These are phyloP conservation scores for Moesziomyces antarcticus DNA, from an alignment of 1,284 basidiomycete genomes.

Conservation along the genomic window DNA sequence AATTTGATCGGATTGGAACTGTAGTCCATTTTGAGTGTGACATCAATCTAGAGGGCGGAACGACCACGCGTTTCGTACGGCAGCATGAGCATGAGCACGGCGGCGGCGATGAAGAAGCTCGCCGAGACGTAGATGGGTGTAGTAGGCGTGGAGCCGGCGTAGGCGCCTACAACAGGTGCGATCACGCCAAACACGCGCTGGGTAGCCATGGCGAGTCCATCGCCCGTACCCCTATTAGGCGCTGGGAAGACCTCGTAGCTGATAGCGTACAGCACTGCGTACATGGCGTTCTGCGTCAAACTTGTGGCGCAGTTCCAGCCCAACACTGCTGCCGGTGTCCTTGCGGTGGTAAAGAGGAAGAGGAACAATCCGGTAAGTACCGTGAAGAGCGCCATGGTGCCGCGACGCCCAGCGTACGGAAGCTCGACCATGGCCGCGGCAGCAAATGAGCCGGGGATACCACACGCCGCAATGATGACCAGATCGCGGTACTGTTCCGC, in stretches of 20 bases:
- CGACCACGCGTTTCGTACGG: conserved; percentile 74
- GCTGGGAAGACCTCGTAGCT: conserved; percentile 78
- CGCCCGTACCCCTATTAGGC: conserved; percentile 78
- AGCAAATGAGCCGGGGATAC: conserved; percentile 74
- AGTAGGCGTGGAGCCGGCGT: conserved; percentile 69
- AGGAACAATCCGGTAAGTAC: conserved; percentile 77
- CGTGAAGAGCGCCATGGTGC: conserved; percentile 75
- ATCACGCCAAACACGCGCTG: conserved; percentile 77
- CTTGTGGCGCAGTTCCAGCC: conserved; percentile 78
- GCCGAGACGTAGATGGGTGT: conserved; percentile 79
- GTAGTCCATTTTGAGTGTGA: too few relatives aligned
- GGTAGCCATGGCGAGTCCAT: conserved; percentile 75
- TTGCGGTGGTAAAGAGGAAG: conserved; percentile 76
- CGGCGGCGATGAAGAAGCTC: conserved; percentile 75
- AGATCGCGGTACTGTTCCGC: conserved; percentile 75
- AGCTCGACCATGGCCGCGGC: conserved; percentile 74
- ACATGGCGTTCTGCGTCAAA: conserved; percentile 76
- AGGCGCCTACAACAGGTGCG: conserved; percentile 77
- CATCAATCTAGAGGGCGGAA: conserved; percentile 17
- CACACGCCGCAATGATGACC: conserved; percentile 75
- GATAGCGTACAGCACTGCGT: conserved; percentile 76
- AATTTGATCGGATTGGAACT: background rate
- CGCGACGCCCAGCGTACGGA: conserved; percentile 75
- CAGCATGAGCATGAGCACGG: conserved; percentile 75
- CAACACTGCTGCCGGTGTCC: conserved; percentile 74